Evolutionary conservation across 2,329 filamentous ascomycete species (phyloP), one percentile per base, ranked within the genome.

Genomic region (Gnomoniopsis smithogilvyi): DNA sequence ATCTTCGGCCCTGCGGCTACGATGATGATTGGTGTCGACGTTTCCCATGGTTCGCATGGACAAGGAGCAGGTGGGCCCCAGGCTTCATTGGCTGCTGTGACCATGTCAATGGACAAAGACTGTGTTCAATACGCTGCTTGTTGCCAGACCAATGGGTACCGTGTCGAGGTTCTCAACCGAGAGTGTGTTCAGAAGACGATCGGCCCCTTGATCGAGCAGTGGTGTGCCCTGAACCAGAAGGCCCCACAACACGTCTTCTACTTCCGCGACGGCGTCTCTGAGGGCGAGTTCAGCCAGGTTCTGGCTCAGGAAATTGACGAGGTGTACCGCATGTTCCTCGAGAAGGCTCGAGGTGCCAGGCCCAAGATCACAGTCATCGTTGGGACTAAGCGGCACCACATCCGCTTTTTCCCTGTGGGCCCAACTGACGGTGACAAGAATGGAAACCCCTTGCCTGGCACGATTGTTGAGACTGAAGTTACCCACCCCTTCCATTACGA

Each of bases 401-500:
- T 96, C 55, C 90, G 95, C 17, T 92, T 96, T 72, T 98, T 98
- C 77, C 94, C 95, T 0, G 48, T 50, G 22, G 38, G 51, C 14
- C 73, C 77, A 0, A 74, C 72, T 19, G 80, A 83, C 59, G 81
- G 69, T 1, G 95, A 99, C 69, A 81, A 80, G 51, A 96, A 96
- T 64, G 83, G 80, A 38, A 99, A 98, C 68, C 83, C 92, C 1
- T 72, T 94, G 0, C 94, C 94, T 0, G 96, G 95, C 3, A 96
- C 91, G 0, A 71, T 99, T 1, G 87, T 99, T 6, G 94, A 98
- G 73, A 82, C 80, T 36, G 94, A 96, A 60, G 87, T 96, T n/a
- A 97, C 92, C 0, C 91, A 94, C 67, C 92, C 95, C 0, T 91
- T 89, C 68, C 90, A 96, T 70, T 96, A 89, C 70, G 95, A 98